Conservation (phyloP, 768 basidiomycete species). For the Mycena chlorophos region DNA sequence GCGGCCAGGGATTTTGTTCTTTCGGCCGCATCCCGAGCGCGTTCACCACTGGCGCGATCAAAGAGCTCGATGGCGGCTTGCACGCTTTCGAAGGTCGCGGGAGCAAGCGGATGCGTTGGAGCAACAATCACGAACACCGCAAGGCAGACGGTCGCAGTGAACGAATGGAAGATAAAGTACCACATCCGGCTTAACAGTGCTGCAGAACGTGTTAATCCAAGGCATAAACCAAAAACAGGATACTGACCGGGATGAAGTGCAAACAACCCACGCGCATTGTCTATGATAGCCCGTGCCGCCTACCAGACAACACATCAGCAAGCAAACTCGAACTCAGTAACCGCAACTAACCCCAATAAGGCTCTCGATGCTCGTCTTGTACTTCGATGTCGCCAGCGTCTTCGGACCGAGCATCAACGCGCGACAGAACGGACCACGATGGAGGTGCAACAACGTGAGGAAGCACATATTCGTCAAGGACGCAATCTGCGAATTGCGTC, state of each 20-base stretch:
- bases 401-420: constrained; percentile 23
- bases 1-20: constrained; percentile 18
- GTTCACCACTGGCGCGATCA: constrained; percentile 20
- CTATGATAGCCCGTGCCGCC: constrained; percentile 26
- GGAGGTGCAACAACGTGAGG: constrained; percentile 23
- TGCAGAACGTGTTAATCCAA: background rate
- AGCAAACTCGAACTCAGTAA: background rate
- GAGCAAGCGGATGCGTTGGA: constrained; percentile 24
- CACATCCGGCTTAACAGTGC: constrained; percentile 25
- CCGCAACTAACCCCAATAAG: constrained; percentile 13
- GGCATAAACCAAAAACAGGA: too few species aligned
- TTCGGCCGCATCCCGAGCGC: constrained; percentile 20
- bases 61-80: constrained; percentile 24
- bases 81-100: constrained; percentile 23
- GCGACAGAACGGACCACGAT: constrained; percentile 27
- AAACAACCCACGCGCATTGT: constrained; percentile 25
- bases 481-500: constrained; percentile 20
- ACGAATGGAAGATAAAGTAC: constrained; percentile 26
- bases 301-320: background rate
- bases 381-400: constrained; percentile 18
- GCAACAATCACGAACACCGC: constrained; percentile 27
- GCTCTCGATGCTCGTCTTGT: constrained; percentile 20
- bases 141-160: constrained; percentile 26
- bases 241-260: constrained; percentile 23
- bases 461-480: constrained; percentile 25